Evolutionary conservation across 2,329 filamentous ascomycete genomes (phyloP).

Genomic region (Exophiala bonariae): DNA sequence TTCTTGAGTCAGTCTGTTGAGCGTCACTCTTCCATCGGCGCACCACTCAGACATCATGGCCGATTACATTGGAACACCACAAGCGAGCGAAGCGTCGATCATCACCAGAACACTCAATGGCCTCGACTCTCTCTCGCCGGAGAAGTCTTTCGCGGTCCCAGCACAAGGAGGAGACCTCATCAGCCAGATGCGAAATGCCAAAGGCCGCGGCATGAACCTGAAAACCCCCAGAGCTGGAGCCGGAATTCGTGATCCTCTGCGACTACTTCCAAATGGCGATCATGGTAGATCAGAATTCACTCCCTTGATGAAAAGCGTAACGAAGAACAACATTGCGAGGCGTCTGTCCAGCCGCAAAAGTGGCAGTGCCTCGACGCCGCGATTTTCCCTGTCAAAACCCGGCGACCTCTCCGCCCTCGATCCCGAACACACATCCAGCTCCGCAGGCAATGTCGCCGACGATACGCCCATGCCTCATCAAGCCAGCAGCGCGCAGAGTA

Average conservation of each 20-base stretch:
- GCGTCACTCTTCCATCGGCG: conserved; percentile 13
- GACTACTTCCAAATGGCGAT: conserved; percentile 66
- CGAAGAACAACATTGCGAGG: conserved; percentile 65
- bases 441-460: conserved; percentile 61
- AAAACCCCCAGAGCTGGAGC: conserved; percentile 74
- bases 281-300: conserved; percentile 76
- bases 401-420: conserved; percentile 71
- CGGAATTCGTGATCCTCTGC: conserved; percentile 57
- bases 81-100: conserved; percentile 84
- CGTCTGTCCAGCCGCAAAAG: conserved; percentile 61
- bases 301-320: conserved; percentile 77
- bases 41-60: conserved; percentile 57
- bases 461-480: conserved; percentile 74
- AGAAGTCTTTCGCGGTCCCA: conserved; percentile 82
- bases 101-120: conserved; percentile 65
- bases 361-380: conserved; percentile 66
- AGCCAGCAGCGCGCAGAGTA: conserved; percentile 77
- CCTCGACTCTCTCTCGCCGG: conserved; percentile 82
- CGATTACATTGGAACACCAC: conserved; percentile 78
- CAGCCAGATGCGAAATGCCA: conserved; percentile 69
- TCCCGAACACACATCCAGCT: conserved; percentile 63
- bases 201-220: conserved; percentile 55
- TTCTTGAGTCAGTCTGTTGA: background rate
- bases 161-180: conserved; percentile 75
- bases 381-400: conserved; percentile 63